Evolutionary conservation across 176 grass and related monocot genomes (phyloP).

Genomic region (Triticum dicoccoides): DNA sequence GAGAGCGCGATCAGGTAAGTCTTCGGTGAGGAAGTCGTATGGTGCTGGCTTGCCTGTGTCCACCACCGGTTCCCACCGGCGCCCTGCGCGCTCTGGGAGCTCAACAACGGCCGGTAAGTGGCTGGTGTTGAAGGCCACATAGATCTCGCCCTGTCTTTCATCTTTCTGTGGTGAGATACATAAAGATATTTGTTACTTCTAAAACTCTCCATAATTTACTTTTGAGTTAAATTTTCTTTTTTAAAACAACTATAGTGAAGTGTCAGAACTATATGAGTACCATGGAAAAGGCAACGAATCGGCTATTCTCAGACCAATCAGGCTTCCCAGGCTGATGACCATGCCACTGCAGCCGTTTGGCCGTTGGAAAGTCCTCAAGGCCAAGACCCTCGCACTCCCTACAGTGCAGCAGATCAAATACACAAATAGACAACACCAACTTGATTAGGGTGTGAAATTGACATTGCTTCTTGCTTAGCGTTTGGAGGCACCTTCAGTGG

Average conservation of each 20-base stretch:
- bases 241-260: neutral
- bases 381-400: slow-evolving; percentile 76
- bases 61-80: slow-evolving; percentile 68
- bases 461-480: neutral
- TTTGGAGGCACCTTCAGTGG: neutral
- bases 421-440: neutral
- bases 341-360: slow-evolving; percentile 71
- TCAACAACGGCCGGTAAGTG: slow-evolving; percentile 48
- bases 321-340: slow-evolving; percentile 66
- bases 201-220: neutral
- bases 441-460: neutral
- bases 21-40: slow-evolving; percentile 80
- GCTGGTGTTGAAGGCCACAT: slow-evolving; percentile 88
- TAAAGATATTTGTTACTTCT: neutral
- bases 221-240: neutral
- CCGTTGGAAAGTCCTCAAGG: slow-evolving; percentile 77
- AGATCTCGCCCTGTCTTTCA: slow-evolving; percentile 62
- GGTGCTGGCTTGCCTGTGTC: slow-evolving; percentile 78
- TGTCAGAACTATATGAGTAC: slow-evolving; percentile 24
- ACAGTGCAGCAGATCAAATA: slow-evolving; percentile 1
- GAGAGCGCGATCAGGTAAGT: slow-evolving; percentile 34
- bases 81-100: slow-evolving; percentile 64
- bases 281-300: slow-evolving; percentile 88
- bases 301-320: slow-evolving; percentile 73
- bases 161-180: slow-evolving; percentile 49